Evolutionary conservation across 345 rosid genomes (phyloP).

Genomic region (Lepidium aucheri): DNA sequence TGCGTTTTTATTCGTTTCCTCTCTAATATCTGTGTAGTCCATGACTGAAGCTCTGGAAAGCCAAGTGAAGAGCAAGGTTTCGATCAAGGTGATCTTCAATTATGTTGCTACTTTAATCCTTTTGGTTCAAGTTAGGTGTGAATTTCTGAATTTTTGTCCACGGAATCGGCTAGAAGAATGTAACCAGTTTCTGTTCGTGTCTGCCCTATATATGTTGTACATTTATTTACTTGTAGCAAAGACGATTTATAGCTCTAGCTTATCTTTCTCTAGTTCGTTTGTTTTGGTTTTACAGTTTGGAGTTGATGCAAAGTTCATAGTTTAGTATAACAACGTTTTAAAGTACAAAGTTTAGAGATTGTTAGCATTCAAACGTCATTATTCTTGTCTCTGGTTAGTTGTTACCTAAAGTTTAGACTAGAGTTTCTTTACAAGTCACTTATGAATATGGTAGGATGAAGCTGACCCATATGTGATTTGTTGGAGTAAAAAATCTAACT

Average conservation of each 20-base stretch:
- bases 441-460: neutral
- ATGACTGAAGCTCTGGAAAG: slow-evolving; percentile 94
- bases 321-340: neutral
- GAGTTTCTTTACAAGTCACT: neutral
- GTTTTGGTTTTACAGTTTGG: neutral
- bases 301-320: neutral
- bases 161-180: neutral
- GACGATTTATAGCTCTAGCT: neutral
- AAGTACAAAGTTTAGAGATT: neutral
- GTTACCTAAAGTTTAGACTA: neutral
- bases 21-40: slow-evolving; percentile 40
- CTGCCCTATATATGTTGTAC: neutral
- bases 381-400: neutral
- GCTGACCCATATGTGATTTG: neutral
- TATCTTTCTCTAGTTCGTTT: neutral
- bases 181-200: neutral
- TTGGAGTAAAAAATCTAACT: neutral
- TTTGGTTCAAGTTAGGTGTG: neutral
- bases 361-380: neutral
- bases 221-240: neutral
- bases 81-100: slow-evolving; percentile 54
- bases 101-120: neutral
- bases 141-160: neutral
- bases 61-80: slow-evolving; percentile 89
- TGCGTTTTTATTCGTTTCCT: neutral